Percentiles rank a stretch among this genome's conserved stretches.
These are phyloP conservation scores for Neophaeococcomyces mojaviensis DNA, from an alignment of 2,329 filamentous ascomycete genomes.

Conservation along the genomic window DNA sequence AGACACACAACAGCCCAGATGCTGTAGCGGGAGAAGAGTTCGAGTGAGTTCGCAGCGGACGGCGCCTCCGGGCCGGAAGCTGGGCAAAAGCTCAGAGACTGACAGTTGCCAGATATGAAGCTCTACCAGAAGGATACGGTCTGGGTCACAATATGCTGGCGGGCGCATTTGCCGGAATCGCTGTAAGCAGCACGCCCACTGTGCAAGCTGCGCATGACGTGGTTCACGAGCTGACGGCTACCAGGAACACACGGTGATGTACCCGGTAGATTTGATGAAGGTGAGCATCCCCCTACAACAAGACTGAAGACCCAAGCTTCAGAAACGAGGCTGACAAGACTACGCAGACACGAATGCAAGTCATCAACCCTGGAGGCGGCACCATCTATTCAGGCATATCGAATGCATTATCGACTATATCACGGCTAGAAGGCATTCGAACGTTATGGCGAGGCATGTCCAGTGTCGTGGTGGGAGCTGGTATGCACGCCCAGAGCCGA, in stretches of 20 bases:
- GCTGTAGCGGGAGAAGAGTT: conserved; percentile 38
- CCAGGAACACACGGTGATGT: conserved; percentile 98
- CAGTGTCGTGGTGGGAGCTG: conserved; percentile 90
- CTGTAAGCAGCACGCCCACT: conserved; percentile 49
- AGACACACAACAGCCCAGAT: conserved; percentile 24
- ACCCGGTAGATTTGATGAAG: conserved; percentile 96
- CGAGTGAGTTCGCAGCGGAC: conserved; percentile 32
- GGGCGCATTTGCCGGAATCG: conserved; percentile 93
- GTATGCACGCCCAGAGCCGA: conserved; percentile 43
- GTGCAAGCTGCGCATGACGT: neutral
- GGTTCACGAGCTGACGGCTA: conserved; percentile 10
- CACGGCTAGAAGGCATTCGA: conserved; percentile 77
- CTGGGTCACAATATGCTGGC: conserved; percentile 90
- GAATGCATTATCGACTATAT: conserved; percentile 88
- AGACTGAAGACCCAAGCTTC: neutral
- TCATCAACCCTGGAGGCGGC: conserved; percentile 73
- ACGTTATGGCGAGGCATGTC: conserved; percentile 95
- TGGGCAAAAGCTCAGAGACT: conserved; percentile 8
- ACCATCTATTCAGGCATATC: conserved; percentile 83
- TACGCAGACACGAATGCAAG: conserved; percentile 88
- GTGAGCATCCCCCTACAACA: conserved; percentile 42
- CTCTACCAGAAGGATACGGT: conserved; percentile 88
- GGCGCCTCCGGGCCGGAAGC: too few species aligned
- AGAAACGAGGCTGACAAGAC: neutral
- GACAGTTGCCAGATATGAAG: conserved; percentile 63